A percentile compares a stretch with the other conserved stretches of the same genome.
Conservation (phyloP, 768 basidiomycete species). For the Saitozyma sp. region DNA sequence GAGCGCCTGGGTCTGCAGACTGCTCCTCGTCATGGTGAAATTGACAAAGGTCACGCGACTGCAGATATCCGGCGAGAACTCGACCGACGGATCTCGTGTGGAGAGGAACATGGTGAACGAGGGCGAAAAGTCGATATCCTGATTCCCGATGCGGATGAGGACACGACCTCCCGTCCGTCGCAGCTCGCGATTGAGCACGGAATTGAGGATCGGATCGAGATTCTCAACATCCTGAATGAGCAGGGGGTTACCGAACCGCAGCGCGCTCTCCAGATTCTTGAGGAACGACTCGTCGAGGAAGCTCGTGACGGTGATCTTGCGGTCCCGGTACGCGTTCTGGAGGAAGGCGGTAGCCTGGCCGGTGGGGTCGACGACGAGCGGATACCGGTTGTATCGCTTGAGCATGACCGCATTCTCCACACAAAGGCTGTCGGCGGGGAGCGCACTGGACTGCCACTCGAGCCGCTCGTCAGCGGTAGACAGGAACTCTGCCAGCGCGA, state of each 20-base stretch:
- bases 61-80: conserved; percentile 98
- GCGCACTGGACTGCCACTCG: conserved; percentile 89
- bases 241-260: conserved; percentile 95
- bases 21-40: conserved; percentile 98
- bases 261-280: conserved; percentile 96
- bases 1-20: conserved; percentile 95
- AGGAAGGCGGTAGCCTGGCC: conserved; percentile 95
- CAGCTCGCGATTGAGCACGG: conserved; percentile 95
- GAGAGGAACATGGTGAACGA: conserved; percentile 99
- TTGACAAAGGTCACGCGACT: conserved; percentile 94
- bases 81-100: conserved; percentile 93
- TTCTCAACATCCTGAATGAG: conserved; percentile 98
- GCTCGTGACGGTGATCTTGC: conserved; percentile 96
- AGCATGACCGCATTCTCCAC: conserved; percentile 99
- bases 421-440: conserved; percentile 94
- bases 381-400: conserved; percentile 95
- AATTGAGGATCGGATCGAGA: conserved; percentile 94
- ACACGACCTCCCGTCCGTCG: conserved; percentile 95
- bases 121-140: conserved; percentile 99
- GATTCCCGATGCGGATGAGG: conserved; percentile 90
- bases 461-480: conserved; percentile 96
- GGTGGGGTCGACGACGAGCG: conserved; percentile 95
- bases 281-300: conserved; percentile 99
- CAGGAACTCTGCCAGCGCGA: conserved; percentile 90
- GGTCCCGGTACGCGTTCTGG: conserved; percentile 88